These are phyloP conservation scores for Cercospora citrullina DNA, from an alignment of 2,329 filamentous ascomycete genomes.

Conservation along the genomic window DNA sequence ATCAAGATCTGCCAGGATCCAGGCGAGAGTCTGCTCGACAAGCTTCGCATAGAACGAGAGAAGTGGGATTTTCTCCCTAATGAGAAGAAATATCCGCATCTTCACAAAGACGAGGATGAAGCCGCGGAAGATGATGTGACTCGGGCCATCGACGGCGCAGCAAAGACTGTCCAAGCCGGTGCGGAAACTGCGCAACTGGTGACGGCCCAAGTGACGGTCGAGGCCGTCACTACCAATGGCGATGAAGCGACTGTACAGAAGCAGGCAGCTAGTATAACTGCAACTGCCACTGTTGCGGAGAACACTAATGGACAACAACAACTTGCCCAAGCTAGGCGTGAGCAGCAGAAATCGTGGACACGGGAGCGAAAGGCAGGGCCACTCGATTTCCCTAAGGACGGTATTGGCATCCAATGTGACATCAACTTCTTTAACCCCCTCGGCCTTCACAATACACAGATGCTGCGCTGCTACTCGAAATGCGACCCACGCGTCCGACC, in stretches of 20 bases:
- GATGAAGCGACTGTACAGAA: neutral
- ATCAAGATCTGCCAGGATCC: slow-evolving; percentile 81
- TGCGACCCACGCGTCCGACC: slow-evolving; percentile 75
- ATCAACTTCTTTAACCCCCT: slow-evolving; percentile 89
- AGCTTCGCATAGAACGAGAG: slow-evolving; percentile 63
- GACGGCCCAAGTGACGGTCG: neutral
- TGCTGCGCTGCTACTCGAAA: slow-evolving; percentile 79
- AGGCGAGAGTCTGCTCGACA: slow-evolving; percentile 58
- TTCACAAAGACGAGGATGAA: slow-evolving; percentile 30
- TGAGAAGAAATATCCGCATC: slow-evolving; percentile 47
- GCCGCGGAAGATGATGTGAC: slow-evolving; percentile 16
- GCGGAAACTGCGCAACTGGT: neutral
- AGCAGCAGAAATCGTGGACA: slow-evolving; percentile 40
- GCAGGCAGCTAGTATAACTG: neutral
- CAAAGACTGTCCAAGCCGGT: neutral
- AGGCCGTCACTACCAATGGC: neutral
- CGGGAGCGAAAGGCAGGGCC: slow-evolving; percentile 51
- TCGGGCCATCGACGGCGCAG: neutral
- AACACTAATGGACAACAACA: slow-evolving; percentile 2
- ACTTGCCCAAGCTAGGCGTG: slow-evolving; percentile 16
- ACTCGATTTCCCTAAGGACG: slow-evolving; percentile 75
- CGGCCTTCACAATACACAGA: slow-evolving; percentile 77
- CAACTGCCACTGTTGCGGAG: neutral
- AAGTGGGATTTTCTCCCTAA: slow-evolving; percentile 67
- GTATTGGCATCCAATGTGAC: slow-evolving; percentile 82